Base-by-base conservation (phyloP, 306 rosid species). In the Adenanthera pavonina region DNA sequence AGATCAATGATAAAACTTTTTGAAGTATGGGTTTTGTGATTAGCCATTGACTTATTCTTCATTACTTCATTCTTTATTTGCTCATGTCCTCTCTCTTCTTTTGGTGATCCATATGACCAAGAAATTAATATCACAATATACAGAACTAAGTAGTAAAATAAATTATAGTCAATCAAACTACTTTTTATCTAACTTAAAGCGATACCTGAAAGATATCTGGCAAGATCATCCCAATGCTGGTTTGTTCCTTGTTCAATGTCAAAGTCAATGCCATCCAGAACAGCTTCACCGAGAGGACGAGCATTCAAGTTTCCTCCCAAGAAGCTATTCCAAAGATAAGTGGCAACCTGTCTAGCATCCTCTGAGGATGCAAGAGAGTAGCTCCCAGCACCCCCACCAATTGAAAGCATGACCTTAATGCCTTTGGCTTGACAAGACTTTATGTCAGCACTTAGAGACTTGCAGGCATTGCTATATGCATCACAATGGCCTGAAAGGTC, bases 241-340 rank as follows among this genome's bases (percentile, higher is more conserved):
- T 52, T 69, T 69, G 94, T 69, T 62, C 94, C 97, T 65, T 88
- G 89, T 78, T 90, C 91, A 0, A 92, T 90, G 33, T 92, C 94
- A 1, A 90, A 92, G 38, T 92, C 94, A 62, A 90, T 80, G 2
- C 94, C 97, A 79, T 90, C 91, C 68, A 92, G 69, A 41, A 84
- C 85, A 16, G 89, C 91, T 0, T 74, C 85, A 6, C 91, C 97
- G 0, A 90, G 84, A 0, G 92, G 92, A 51, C 94, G 89, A 6
- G 85, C 62, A 0, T 86, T 36, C 8, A 92, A 85, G 3, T n/a
- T 47, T 19, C 90, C 97, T 6, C 92, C 97, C 57, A 92, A 74
- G 68, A 88, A 90, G 80, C 77, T 88, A 66, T 88, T 89, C 94
- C 94, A 92, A 9, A 88, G 87, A 44, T 87, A 92, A 17, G 48